These are phyloP conservation scores for Euphorbia peplus DNA, from an alignment of 345 rosid species.

Conservation along the genomic window DNA sequence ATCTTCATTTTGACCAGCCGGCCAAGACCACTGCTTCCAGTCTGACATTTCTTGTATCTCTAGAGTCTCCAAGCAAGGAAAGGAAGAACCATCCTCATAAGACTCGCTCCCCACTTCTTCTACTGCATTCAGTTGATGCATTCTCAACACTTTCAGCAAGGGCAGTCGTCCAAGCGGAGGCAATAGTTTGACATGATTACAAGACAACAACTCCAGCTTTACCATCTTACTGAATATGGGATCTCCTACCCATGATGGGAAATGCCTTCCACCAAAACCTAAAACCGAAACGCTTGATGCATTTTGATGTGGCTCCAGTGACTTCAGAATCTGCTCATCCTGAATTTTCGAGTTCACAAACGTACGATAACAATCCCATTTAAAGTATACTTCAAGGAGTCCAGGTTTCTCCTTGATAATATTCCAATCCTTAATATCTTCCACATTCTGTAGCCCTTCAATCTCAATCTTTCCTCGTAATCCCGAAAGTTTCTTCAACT, in stretches of 20 bases:
- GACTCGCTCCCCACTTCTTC: conserved; percentile 13
- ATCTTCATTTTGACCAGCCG: neutral
- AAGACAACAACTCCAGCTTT: neutral
- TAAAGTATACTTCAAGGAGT: neutral
- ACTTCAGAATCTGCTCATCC: neutral
- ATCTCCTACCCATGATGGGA: too few relatives aligned
- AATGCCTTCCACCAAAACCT: too few relatives aligned
- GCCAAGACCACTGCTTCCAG: conserved; percentile 15
- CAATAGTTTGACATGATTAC: neutral
- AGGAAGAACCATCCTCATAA: neutral
- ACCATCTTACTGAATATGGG: neutral
- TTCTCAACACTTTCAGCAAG: neutral
- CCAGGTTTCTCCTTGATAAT: too few relatives aligned
- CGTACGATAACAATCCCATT: neutral
- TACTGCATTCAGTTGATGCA: neutral
- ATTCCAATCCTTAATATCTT: too few relatives aligned
- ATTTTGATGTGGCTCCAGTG: neutral
- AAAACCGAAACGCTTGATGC: too few relatives aligned
- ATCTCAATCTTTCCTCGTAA: too few relatives aligned
- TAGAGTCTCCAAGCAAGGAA: conserved; percentile 15
- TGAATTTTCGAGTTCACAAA: neutral
- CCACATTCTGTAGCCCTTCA: too few relatives aligned
- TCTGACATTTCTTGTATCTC: conserved; percentile 12
- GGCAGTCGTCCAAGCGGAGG: neutral
- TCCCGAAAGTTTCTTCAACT: too few relatives aligned